phyloP scores from a whole-genome alignment of 345 rosid species.

The Ailanthus altissimus region DNA sequence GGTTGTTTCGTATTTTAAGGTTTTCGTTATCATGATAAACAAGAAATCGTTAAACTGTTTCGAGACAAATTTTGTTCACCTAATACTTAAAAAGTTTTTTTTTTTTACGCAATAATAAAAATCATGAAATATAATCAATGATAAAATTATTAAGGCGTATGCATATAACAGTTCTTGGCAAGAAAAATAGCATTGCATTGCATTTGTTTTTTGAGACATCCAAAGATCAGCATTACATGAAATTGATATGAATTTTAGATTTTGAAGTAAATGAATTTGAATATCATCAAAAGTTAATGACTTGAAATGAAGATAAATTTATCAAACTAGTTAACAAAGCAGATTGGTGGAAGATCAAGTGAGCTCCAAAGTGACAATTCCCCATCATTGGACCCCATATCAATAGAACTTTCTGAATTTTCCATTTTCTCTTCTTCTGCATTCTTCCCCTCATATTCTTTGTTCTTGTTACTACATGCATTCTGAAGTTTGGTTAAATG shows the following conservation, averaged over 20 bases:
- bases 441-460: constrained; percentile 24
- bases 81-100: no score
- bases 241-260: constrained; percentile 12
- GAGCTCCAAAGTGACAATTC: constrained; percentile 61
- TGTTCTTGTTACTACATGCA: constrained; percentile 39
- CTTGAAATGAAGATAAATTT: background rate
- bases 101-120: no score
- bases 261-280: background rate
- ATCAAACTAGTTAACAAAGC: constrained; percentile 47
- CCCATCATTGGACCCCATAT: constrained; percentile 33
- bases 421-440: constrained; percentile 22
- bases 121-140: background rate
- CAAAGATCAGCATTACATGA: constrained; percentile 5
- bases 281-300: background rate
- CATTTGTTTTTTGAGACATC: background rate
- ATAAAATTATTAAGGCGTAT: background rate
- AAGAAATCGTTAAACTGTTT: no score
- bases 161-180: background rate
- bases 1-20: no score
- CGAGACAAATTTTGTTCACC: no score
- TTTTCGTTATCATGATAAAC: no score
- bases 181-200: background rate
- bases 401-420: constrained; percentile 22
- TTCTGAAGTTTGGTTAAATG: constrained; percentile 36
- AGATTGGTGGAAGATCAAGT: constrained; percentile 66